Base-by-base conservation (phyloP, 2,329 filamentous ascomycete species). In the Cordyceps tenuipes region DNA sequence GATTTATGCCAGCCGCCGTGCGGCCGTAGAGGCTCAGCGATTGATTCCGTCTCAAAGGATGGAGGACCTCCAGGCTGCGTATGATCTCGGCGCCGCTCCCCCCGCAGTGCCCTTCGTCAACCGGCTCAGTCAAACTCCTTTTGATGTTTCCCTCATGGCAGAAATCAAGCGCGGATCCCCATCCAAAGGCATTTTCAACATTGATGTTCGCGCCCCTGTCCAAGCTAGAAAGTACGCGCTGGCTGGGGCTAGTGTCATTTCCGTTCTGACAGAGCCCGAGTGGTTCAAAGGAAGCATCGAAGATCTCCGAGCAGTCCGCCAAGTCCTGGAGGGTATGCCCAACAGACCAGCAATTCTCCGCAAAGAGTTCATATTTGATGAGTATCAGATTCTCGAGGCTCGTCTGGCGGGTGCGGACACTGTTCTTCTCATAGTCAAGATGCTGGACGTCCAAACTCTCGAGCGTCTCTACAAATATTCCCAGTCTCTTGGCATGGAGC, bases 221-320 rank as follows among this genome's bases (percentile, higher is more conserved):
- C 94, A 99, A 73, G 94, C 95, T 47, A 86, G 87, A 64, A 91
- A 88, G 66, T 99, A 99, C 72, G 94, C 95, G 10, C 82, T 94
- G 56, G 92, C 94, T 7, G 95, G 94, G 15, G 94, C 94, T 52
- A 97, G 93, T 71, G 91, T 96, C 44, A 99, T 99, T 65, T 97
- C 94, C 1, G 94, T 99, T n/a, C 82, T 99, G 51, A 99, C 94
- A 0, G 94, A 99, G 74, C 94, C 95, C 0, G 89, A 97, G 70
- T 99, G 94, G 94, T 99, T 99, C 80, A 97, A 97, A 76, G 94
- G 94, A 52, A 96, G 89, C 73, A 92, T 99, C 62, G 93, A 99
- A 61, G 94, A 99, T 71, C 77, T 99, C 58, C 85, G 89, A 62
- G 85, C 88, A 39, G 94, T 97, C 34, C 85, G 94, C 49, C 89